Base-by-base conservation (phyloP, 768 basidiomycete genomes). In the Vararia minispora region DNA sequence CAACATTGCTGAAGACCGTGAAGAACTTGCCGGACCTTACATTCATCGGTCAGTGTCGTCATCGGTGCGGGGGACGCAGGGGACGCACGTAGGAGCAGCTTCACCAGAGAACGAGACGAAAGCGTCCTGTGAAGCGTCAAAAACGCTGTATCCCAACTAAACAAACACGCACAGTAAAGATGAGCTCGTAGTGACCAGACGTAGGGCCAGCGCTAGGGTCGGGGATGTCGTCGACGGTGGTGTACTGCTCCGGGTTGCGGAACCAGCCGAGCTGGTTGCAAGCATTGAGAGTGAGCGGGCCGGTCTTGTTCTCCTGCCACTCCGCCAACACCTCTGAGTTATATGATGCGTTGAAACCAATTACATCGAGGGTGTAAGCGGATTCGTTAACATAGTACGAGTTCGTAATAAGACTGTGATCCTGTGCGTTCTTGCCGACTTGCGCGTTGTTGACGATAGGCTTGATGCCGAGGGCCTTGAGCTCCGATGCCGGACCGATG, bases 351-450 rank as follows among this genome's bases (percentile, higher is more conserved):
- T 40, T 35, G 3, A 22, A 16, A 25, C 6, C 9, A 20, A 40
- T 40, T 14, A n/a, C 26, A 27, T 40, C 39, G 27, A 40, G 21
- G 10, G 39, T 40, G 13, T 16, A 24, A 12, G 39, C 34, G 12
- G 39, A 33, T n/a, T n/a, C n/a, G 20, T 40, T 40, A 25, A 40
- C 39, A 8, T 20, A 12, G 27, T 21, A 40, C 14, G 11, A 5
- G 16, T 17, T 28, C 4, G 22, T 33, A 11, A 39, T 11, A 9
- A 21, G 3, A 25, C 30, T 7, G 37, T 46, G 40, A 47, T 62
- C 63, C 48, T 62, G 59, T 12, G 64, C 47, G 39, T 64, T 62
- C 8, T 26, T 47, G n/a, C 63, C 63, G 16, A 65, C 62, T 3
- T 58, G 58, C 1, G 63, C 59, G 14, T 60, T 47, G 40, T 60